Conservation (phyloP, 2,329 filamentous ascomycete species). For the Microcyclosporella mali region DNA sequence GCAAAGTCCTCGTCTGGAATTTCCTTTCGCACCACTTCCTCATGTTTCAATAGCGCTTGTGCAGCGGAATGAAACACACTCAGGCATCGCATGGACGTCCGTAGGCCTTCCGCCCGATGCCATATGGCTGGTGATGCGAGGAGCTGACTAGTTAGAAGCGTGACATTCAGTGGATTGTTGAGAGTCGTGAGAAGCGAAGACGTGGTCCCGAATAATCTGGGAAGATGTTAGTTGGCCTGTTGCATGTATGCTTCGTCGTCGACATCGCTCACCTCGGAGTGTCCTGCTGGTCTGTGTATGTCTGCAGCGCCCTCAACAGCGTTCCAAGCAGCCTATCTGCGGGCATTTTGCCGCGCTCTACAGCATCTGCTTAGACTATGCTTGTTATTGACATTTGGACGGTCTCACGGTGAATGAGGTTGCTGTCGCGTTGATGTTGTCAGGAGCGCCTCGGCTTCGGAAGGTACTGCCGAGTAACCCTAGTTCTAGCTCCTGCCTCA, state of each 20-base stretch:
- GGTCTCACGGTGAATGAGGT: too few relatives aligned
- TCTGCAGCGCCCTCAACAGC: constrained; percentile 58
- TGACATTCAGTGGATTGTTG: constrained; percentile 68
- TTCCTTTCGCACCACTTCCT: constrained; percentile 31
- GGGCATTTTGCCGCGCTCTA: constrained; percentile 46
- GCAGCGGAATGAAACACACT: constrained; percentile 67
- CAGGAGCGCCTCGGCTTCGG: too few relatives aligned
- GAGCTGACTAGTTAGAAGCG: constrained; percentile 65
- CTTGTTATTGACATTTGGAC: too few relatives aligned
- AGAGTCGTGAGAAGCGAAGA: constrained; percentile 62
- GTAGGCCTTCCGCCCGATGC: constrained; percentile 55
- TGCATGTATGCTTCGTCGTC: too few relatives aligned
- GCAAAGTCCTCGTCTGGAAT: constrained; percentile 21
- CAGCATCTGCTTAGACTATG: not conserved
- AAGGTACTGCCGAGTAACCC: too few relatives aligned
- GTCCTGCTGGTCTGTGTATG: constrained; percentile 53
- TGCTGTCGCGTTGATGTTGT: too few relatives aligned
- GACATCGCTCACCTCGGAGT: constrained; percentile 54
- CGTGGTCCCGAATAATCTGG: constrained; percentile 56
- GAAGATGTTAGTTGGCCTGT: constrained; percentile 14
- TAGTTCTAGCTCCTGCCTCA: too few relatives aligned
- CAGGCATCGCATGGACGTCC: constrained; percentile 59
- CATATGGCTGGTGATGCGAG: constrained; percentile 67
- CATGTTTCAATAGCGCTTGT: constrained; percentile 48
- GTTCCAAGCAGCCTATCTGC: constrained; percentile 61